A percentile compares a stretch with the other conserved stretches of the same genome.
Conservation (phyloP, 2,329 filamentous ascomycete species). For the Penicillium brevicompactum region DNA sequence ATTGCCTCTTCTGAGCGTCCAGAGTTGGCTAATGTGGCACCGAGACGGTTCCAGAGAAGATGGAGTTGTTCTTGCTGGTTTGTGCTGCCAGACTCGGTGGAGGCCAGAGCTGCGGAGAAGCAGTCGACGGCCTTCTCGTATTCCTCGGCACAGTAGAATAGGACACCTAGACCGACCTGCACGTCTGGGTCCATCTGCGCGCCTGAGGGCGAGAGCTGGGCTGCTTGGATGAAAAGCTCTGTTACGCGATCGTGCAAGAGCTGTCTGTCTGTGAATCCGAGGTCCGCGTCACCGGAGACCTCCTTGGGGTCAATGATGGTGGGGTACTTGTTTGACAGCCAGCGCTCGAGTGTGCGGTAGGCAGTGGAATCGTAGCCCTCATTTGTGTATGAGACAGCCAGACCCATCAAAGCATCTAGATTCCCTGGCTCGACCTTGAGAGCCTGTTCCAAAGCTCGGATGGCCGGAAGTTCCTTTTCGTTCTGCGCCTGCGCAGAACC, state of each 20-base stretch:
- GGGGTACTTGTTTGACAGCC: constrained; percentile 95
- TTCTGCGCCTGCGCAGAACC: constrained; percentile 95
- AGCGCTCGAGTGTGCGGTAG: constrained; percentile 93
- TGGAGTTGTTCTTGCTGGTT: constrained; percentile 88
- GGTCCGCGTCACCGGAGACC: constrained; percentile 73
- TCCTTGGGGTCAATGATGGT: constrained; percentile 72
- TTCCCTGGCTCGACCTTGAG: constrained; percentile 86
- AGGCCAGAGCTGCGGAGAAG: constrained; percentile 88
- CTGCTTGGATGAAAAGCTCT: constrained; percentile 85
- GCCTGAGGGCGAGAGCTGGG: constrained; percentile 86
- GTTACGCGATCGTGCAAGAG: constrained; percentile 89
- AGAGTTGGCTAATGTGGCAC: constrained; percentile 92
- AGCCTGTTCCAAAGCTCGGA: constrained; percentile 88
- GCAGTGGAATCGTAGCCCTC: constrained; percentile 97
- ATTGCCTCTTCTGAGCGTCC: constrained; percentile 95
- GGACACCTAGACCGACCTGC: constrained; percentile 91
- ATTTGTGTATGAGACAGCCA: constrained; percentile 97
- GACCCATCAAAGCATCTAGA: constrained; percentile 85
- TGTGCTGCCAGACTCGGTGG: constrained; percentile 77
- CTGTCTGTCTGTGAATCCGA: constrained; percentile 93
- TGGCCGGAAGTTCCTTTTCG: constrained; percentile 95
- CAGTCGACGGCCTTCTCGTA: constrained; percentile 99
- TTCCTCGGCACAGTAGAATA: constrained; percentile 97
- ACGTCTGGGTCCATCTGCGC: constrained; percentile 98
- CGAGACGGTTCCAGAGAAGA: constrained; percentile 94